phyloP scores from a whole-genome alignment of 2,329 filamentous ascomycete species.

The Fusarium tjaetaba region DNA sequence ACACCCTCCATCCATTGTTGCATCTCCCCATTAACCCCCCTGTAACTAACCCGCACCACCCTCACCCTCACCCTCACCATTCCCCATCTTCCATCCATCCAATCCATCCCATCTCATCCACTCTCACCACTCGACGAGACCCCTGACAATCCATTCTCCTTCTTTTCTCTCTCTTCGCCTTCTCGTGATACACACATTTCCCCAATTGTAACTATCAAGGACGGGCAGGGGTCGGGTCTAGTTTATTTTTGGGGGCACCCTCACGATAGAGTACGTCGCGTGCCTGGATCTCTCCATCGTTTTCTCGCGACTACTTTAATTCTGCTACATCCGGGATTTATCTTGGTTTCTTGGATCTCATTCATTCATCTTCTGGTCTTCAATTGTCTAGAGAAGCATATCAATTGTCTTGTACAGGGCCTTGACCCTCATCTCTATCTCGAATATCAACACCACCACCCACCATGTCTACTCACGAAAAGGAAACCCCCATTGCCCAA shows the following conservation, averaged over 20 bases:
- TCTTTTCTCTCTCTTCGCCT: background rate
- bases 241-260: constrained; percentile 34
- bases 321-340: constrained; percentile 2
- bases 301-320: constrained; percentile 32
- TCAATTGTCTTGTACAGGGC: constrained; percentile 1
- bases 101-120: background rate
- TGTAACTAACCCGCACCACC: constrained; percentile 28
- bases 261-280: constrained; percentile 18
- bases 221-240: constrained; percentile 13
- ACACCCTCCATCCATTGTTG: constrained; percentile 19
- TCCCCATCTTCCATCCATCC: constrained; percentile 6
- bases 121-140: constrained; percentile 11
- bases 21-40: constrained; percentile 5
- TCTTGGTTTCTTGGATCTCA: background rate
- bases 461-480: constrained; percentile 45
- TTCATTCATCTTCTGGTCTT: background rate
- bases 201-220: background rate
- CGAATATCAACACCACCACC: background rate
- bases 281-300: constrained; percentile 26
- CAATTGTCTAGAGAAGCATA: background rate
- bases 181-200: constrained; percentile 22
- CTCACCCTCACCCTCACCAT: constrained; percentile 3
- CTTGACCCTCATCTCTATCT: background rate
- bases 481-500: constrained; percentile 32
- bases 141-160: constrained; percentile 3